Evolutionary conservation across 257 asterid species (phyloP), one percentile per base, ranked within the genome.

Genomic region (Fraxinus anomala): DNA sequence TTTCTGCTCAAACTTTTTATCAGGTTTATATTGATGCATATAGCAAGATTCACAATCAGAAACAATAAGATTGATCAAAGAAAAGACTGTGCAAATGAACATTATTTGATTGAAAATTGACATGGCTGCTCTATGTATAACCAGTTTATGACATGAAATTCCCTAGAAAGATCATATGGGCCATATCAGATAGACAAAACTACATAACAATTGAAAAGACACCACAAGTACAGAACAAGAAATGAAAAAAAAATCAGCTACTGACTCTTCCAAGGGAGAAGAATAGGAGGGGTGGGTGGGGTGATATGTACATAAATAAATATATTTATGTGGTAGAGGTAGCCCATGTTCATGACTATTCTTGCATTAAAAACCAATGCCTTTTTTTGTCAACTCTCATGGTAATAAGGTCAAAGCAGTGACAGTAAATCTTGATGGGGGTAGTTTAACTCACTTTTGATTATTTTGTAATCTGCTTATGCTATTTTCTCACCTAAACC

Each of bases 1-100:
- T 81, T 70, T 91, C 89, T 87, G 97, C 89, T 91, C 90, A 21
- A 94, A 91, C 65, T 80, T 78, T 16, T 71, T 79, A 73, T 83
- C 86, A n/a, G 74, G 16, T 17, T 85, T 30, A 69, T 82, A 82
- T 13, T 85, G 91, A 34, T 81, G 79, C 72, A 82, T 65, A 65
- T 40, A 71, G 79, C 87, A 86, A 51, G 89, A 85, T 83, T 80
- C 87, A 28, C 88, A 82, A 36, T 44, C 61, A 51, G 86, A 61
- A 56, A n/a, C 71, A 4, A 77, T 42, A n/a, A 33, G 26, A 17
- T 54, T 63, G 40, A 71, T 75, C 76, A 79, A 23, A 19, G 84
- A 86, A 74, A 86, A 79, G 51, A 86, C 17, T 66, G 80, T 23
- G 37, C 42, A 76, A 30, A 79, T 75, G 77, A 84, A 80, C 73